Conservation (phyloP, 1,139 yeast species). For the Protomyces gravidus region DNA sequence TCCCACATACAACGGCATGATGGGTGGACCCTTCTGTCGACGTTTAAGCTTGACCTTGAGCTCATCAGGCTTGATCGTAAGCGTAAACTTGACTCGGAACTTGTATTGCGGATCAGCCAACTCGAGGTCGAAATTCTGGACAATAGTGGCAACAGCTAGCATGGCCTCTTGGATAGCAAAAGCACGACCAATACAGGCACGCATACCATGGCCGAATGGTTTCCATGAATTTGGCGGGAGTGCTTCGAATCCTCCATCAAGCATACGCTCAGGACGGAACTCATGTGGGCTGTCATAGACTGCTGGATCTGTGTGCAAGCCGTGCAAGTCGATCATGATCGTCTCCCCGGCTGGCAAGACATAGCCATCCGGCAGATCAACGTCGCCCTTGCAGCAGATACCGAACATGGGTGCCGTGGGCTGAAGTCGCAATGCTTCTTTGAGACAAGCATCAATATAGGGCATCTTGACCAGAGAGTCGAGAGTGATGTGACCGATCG, state of each 20-base stretch:
- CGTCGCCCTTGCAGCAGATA: slow-evolving; percentile 16
- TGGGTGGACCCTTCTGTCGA: slow-evolving; percentile 25
- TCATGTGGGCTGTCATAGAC: slow-evolving; percentile 25
- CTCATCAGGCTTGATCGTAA: slow-evolving; percentile 26
- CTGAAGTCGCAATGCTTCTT: slow-evolving; percentile 25
- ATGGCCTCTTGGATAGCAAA: slow-evolving; percentile 27
- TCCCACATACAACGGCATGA: slow-evolving; percentile 14
- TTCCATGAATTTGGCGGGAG: slow-evolving; percentile 20
- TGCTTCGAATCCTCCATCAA: slow-evolving; percentile 21
- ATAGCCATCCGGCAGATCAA: slow-evolving; percentile 21
- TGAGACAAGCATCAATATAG: slow-evolving; percentile 27
- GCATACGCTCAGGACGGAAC: slow-evolving; percentile 28
- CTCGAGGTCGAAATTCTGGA: slow-evolving; percentile 26
- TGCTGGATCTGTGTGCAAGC: slow-evolving; percentile 19
- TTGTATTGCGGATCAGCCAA: slow-evolving; percentile 23
- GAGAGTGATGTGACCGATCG: slow-evolving; percentile 22
- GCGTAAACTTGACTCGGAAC: slow-evolving; percentile 14
- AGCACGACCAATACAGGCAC: slow-evolving; percentile 29
- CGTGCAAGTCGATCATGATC: slow-evolving; percentile 15
- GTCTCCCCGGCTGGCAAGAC: slow-evolving; percentile 22
- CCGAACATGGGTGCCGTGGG: slow-evolving; percentile 26
- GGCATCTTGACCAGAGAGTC: slow-evolving; percentile 25
- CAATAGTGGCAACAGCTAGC: slow-evolving; percentile 21
- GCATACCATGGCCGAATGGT: slow-evolving; percentile 27
- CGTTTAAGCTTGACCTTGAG: slow-evolving; percentile 24